Evolutionary conservation across 352 stramenopile genomes (phyloP), one percentile per base, ranked within the genome.

Genomic region (Pilasporangium apinafurcum): DNA sequence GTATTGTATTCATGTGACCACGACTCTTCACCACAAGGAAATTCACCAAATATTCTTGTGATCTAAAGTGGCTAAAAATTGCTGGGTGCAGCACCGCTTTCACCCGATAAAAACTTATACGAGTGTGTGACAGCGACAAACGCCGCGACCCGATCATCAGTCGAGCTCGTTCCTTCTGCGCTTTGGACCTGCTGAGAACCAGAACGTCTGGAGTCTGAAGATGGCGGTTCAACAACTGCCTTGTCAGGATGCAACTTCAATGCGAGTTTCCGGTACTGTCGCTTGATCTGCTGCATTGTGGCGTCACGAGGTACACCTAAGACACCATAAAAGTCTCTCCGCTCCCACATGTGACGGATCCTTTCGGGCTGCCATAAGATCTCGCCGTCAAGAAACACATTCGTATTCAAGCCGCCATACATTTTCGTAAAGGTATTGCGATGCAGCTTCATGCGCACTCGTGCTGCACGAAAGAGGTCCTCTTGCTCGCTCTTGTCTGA

Each of bases 241-340:
- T 92, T 92, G 61, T 92, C 81, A 1, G 81, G 81, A 35, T 92
- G 81, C 40, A 92, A 52, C 49, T 90, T 90, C 27, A 92, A 58
- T 42, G 80, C 81, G n/a, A 92, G 62, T 45, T 87, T 89, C 16
- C 81, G 77, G 39, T 90, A 92, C 37, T 92, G 81, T 2, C 67
- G 67, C 61, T 92, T 92, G 48, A 92, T 83, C 49, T 83, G 62
- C 45, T 86, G 68, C 10, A 53, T 54, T 0, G 73, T 71, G 9
- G 77, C 77, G 18, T 86, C 71, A 12, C 72, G 69, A 1, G 77
- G 73, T 3, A 87, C 54, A 8, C 80, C 80, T 8, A 92, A 37
- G 28, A 92, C 80, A 8, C 77, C 80, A 35, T 86, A 76, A 27
- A 86, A 72, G 38, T 92, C 80, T 31, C 69, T 74, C 1, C 80